phyloP scores from a whole-genome alignment of 306 rosid species.

The Rosa rugosa region DNA sequence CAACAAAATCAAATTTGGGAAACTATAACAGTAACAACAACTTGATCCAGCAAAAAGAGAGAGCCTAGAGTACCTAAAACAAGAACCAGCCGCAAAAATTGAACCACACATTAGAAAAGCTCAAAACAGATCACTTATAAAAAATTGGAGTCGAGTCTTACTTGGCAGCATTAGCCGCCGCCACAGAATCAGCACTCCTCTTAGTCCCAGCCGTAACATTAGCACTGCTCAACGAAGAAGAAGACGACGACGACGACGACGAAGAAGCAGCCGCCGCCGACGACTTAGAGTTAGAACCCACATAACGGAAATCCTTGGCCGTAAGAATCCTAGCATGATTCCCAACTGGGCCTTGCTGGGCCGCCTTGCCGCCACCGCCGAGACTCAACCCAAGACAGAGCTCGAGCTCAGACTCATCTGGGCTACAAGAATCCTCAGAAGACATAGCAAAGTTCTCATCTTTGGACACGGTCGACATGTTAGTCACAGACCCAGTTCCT shows the following conservation, averaged over 20 bases:
- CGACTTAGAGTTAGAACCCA: conserved; percentile 28
- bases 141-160: conserved; percentile 4
- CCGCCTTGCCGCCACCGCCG: conserved; percentile 38
- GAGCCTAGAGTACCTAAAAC: not conserved
- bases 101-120: not conserved
- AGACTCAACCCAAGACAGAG: conserved; percentile 74
- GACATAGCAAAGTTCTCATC: conserved; percentile 75
- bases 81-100: not conserved
- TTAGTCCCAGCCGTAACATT: conserved; percentile 59
- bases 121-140: not conserved
- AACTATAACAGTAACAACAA: not conserved
- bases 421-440: conserved; percentile 80
- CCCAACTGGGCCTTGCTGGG: conserved; percentile 31
- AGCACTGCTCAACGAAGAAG: conserved; percentile 51
- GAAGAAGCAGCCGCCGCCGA: conserved; percentile 31
- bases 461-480: conserved; percentile 58
- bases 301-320: conserved; percentile 66
- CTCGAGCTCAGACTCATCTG: conserved; percentile 80
- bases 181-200: conserved; percentile 75
- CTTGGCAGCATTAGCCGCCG: conserved; percentile 54
- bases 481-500: conserved; percentile 41
- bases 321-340: conserved; percentile 60
- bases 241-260: conserved; percentile 45
- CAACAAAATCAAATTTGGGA: not conserved
- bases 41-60: not conserved